Conservation (phyloP, 2,329 filamentous ascomycete genomes). For the Gaeumannomyces tritici region DNA sequence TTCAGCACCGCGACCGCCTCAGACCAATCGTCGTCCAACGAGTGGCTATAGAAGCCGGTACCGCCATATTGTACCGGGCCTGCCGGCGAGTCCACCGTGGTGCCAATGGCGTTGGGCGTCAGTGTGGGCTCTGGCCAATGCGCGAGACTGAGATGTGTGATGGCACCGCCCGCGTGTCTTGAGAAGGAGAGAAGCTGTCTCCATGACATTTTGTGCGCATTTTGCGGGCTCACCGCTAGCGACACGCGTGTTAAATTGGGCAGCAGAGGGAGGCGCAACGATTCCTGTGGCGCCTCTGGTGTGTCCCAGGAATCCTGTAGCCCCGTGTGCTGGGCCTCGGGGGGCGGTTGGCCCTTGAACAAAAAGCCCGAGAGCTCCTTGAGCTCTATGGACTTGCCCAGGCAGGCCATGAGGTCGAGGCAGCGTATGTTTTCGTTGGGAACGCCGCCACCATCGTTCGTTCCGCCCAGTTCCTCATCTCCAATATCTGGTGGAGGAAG, state of each 20-base stretch:
- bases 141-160: slow-evolving; percentile 53
- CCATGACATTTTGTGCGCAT: slow-evolving; percentile 38
- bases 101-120: slow-evolving; percentile 41
- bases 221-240: slow-evolving; percentile 36
- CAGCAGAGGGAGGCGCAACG: slow-evolving; percentile 29
- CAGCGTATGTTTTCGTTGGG: slow-evolving; percentile 38
- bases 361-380: slow-evolving; percentile 43
- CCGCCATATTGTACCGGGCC: slow-evolving; percentile 36
- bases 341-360: slow-evolving; percentile 22
- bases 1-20: slow-evolving; percentile 48
- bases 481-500: slow-evolving; percentile 21
- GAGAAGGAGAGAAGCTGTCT: slow-evolving; percentile 47
- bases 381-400: slow-evolving; percentile 40
- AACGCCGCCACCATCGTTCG: slow-evolving; percentile 14
- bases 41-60: slow-evolving; percentile 48
- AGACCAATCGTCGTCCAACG: slow-evolving; percentile 47
- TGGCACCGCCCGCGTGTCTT: slow-evolving; percentile 32
- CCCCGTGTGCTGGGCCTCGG: slow-evolving; percentile 7
- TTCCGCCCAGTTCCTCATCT: slow-evolving; percentile 9
- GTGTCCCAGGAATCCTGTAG: slow-evolving; percentile 46
- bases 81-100: slow-evolving; percentile 34
- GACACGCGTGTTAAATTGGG: slow-evolving; percentile 53
- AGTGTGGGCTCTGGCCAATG: slow-evolving; percentile 52
- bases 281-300: slow-evolving; percentile 17
- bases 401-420: slow-evolving; percentile 43